These are phyloP conservation scores for Termitomyces sp. DNA, from an alignment of 768 basidiomycete genomes.

Conservation along the genomic window DNA sequence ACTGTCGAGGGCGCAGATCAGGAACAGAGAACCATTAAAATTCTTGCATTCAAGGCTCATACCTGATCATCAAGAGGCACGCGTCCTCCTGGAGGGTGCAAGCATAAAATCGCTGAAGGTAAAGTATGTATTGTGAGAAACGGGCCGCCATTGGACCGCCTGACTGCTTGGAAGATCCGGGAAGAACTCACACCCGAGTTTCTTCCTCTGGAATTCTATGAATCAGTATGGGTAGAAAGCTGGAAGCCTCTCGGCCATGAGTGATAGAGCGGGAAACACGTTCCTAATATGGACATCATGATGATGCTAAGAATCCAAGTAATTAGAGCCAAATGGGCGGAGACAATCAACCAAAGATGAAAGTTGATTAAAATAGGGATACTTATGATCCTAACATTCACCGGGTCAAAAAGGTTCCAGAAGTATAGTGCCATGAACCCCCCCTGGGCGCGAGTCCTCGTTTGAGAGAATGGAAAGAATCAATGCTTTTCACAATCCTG, in stretches of 20 bases:
- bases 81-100: conserved; percentile 62
- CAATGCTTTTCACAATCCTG: not conserved
- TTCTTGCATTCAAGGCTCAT: conserved; percentile 29
- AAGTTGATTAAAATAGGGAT: too few relatives aligned
- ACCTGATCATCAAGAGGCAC: conserved; percentile 60
- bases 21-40: not conserved
- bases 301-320: conserved; percentile 49
- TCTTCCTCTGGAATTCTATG: conserved; percentile 29
- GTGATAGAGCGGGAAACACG: conserved; percentile 51
- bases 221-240: not conserved
- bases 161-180: conserved; percentile 33
- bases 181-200: conserved; percentile 57
- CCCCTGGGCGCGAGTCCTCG: conserved; percentile 48
- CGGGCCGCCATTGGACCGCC: too few relatives aligned
- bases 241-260: conserved; percentile 48
- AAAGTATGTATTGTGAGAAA: not conserved
- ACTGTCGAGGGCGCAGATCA: conserved; percentile 27
- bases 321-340: not conserved
- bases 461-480: conserved; percentile 31
- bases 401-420: conserved; percentile 55
- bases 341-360: not conserved
- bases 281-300: conserved; percentile 62
- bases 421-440: conserved; percentile 41
- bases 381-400: conserved; percentile 19
- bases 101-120: not conserved